phyloP scores from a whole-genome alignment of 2,329 filamentous ascomycete genomes.

The Diaporthe sp. region DNA sequence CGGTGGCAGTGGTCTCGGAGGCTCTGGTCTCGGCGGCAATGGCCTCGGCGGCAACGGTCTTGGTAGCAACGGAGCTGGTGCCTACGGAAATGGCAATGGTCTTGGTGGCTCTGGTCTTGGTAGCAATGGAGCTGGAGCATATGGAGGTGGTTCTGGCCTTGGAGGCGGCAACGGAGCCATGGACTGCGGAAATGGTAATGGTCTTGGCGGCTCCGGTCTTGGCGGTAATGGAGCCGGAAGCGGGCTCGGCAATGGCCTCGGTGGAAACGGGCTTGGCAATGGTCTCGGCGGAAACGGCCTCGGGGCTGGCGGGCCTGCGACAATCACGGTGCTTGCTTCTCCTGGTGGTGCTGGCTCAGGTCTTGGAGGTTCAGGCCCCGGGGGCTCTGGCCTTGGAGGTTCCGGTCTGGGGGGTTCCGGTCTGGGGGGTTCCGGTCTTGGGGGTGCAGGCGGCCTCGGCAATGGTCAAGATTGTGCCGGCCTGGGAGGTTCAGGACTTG shows the following conservation, averaged over 20 bases:
- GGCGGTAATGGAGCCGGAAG: constrained; percentile 15
- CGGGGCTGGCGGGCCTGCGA: constrained; percentile 27
- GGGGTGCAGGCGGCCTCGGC: constrained; percentile 22
- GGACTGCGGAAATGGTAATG: not conserved
- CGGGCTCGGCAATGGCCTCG: constrained; percentile 19
- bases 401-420: constrained; percentile 23
- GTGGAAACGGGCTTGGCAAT: not conserved
- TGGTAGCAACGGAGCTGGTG: constrained; percentile 4
- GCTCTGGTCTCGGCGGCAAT: not conserved
- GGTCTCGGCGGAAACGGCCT: constrained; percentile 31
- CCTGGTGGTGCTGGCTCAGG: constrained; percentile 27
- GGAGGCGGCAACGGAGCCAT: not conserved
- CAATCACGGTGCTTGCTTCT: constrained; percentile 31
- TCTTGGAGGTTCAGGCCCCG: constrained; percentile 8
- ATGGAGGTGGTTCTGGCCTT: not conserved
- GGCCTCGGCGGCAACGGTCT: not conserved
- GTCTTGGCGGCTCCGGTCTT: constrained; percentile 22
- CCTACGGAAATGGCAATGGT: not conserved
- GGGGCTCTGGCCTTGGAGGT: constrained; percentile 25
- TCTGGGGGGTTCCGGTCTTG: not conserved
- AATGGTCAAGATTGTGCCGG: not conserved
- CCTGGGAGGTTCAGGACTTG: constrained; percentile 23
- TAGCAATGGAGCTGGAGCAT: not conserved
- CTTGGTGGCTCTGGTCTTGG: not conserved
- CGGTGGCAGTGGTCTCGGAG: not conserved